Conservation (phyloP, 495 filamentous ascomycete species). For the Aspergillus nidulans region DNA sequence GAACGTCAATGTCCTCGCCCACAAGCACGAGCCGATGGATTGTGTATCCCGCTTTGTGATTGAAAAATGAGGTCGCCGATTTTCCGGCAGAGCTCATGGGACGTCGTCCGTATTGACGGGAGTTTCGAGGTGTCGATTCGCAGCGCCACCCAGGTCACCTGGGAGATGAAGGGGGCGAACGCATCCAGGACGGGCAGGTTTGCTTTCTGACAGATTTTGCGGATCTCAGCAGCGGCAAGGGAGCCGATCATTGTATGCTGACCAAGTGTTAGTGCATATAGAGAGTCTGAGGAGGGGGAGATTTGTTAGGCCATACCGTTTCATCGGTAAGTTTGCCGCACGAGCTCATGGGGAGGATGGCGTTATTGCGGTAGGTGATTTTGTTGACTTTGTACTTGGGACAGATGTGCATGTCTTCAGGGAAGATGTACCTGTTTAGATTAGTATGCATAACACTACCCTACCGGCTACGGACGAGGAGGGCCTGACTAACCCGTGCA, state of each 20-base stretch:
- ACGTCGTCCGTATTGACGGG: constrained; percentile 25
- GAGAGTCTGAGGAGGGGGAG: background rate
- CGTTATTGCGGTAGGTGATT: constrained; percentile 31
- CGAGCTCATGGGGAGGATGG: constrained; percentile 32
- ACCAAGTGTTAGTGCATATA: background rate
- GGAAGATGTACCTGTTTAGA: constrained; percentile 22
- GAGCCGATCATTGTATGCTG: constrained; percentile 37
- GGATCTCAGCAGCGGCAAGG: constrained; percentile 36
- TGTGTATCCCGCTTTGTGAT: constrained; percentile 32
- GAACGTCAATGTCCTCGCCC: constrained; percentile 40
- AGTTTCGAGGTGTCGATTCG: constrained; percentile 31
- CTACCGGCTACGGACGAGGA: no score
- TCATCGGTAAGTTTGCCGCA: constrained; percentile 31
- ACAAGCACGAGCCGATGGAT: constrained; percentile 36
- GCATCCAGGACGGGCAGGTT: constrained; percentile 34
- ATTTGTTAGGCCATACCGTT: constrained; percentile 5
- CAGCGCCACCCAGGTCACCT: constrained; percentile 38
- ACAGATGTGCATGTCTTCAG: constrained; percentile 21
- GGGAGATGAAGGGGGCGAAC: constrained; percentile 36
- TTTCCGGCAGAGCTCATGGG: constrained; percentile 24
- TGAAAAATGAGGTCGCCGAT: constrained; percentile 36
- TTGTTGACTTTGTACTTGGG: constrained; percentile 33
- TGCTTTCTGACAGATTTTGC: constrained; percentile 30
- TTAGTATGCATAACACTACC: background rate
- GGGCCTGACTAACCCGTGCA: constrained; percentile 26